phyloP scores from a whole-genome alignment of 1,284 basidiomycete genomes.

The Ustilago xerochloae region DNA sequence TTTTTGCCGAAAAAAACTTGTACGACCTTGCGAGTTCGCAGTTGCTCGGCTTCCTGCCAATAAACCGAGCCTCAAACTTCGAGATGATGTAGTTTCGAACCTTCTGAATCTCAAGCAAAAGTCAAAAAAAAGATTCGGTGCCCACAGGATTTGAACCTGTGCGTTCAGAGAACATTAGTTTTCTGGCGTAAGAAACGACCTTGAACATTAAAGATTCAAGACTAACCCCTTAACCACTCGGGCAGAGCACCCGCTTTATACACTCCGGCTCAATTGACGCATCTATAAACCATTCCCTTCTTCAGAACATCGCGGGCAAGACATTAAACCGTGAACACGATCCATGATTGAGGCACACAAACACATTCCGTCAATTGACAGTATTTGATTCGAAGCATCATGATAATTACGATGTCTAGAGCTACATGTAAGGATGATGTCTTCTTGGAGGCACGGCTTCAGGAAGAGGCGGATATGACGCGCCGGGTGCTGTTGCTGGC shows the following conservation, averaged over 20 bases:
- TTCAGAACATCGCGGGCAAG: no score
- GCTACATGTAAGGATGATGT: constrained; percentile 3
- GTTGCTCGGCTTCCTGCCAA: no score
- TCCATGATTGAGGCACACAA: not conserved
- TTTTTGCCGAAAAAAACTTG: no score
- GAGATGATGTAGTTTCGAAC: no score
- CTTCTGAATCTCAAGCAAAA: no score
- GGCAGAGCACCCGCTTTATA: not conserved
- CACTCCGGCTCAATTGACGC: not conserved
- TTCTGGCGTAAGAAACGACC: not conserved
- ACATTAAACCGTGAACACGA: not conserved
- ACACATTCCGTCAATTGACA: not conserved
- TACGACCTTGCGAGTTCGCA: no score
- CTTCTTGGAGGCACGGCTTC: not conserved
- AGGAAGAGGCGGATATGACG: not conserved
- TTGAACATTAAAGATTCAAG: not conserved
- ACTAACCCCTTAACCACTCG: constrained; percentile 20
- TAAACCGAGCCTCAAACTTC: no score
- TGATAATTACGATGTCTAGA: not conserved
- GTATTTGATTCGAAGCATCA: not conserved
- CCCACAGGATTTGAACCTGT: constrained; percentile 2
- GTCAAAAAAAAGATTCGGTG: not conserved
- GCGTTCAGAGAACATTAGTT: constrained; percentile 2
- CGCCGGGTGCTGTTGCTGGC: not conserved
- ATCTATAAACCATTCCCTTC: not conserved